These are phyloP conservation scores for Passiflora organensis DNA, from an alignment of 345 rosid species.

Conservation along the genomic window DNA sequence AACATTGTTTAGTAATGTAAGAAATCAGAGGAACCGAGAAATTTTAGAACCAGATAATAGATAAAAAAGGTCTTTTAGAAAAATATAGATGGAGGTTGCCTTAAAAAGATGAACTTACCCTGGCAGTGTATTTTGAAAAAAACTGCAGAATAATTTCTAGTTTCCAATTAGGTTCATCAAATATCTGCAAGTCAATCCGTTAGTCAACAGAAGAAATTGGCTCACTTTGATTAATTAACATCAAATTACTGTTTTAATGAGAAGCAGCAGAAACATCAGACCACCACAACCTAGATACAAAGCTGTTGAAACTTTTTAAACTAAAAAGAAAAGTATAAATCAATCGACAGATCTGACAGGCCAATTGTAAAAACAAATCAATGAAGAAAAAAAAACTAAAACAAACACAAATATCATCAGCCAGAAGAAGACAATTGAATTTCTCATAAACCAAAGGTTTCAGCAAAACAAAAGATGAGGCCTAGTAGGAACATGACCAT, in stretches of 20 bases:
- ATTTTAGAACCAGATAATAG: background rate
- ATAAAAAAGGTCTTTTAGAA: background rate
- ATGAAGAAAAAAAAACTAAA: background rate
- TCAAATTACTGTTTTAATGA: no score
- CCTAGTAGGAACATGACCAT: background rate
- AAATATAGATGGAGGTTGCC: background rate
- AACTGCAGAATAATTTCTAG: conserved; percentile 64
- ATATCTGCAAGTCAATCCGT: conserved; percentile 40
- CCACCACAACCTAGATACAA: no score
- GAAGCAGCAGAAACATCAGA: no score
- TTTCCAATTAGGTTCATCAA: conserved; percentile 76
- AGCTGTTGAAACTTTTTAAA: no score
- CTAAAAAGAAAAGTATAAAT: background rate
- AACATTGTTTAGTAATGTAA: conserved; percentile 1
- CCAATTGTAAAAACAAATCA: no score
- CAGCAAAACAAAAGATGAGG: background rate
- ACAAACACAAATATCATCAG: background rate
- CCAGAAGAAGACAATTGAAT: background rate
- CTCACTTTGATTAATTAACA: background rate
- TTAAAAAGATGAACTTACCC: conserved; percentile 33
- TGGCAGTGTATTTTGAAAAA: conserved; percentile 53
- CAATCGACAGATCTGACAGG: background rate
- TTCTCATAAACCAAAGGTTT: background rate
- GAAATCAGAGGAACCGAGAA: background rate
- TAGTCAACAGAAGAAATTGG: background rate